These are phyloP conservation scores for Stentor coeruleus DNA, from an alignment of 73 alveolate species.

Conservation along the genomic window DNA sequence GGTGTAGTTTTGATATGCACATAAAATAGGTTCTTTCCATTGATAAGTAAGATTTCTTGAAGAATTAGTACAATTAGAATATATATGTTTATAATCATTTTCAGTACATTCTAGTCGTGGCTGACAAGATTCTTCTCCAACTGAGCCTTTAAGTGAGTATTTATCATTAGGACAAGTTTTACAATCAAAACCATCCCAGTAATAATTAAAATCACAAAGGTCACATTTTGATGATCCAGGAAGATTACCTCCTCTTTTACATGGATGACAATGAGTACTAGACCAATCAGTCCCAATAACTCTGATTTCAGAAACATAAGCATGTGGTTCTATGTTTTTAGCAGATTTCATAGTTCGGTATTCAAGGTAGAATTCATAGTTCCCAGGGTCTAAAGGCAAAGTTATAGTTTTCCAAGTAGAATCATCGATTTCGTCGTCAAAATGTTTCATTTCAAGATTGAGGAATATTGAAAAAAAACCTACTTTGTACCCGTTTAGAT, in stretches of 20 bases:
- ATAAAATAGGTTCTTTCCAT: not conserved
- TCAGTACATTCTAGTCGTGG: not conserved
- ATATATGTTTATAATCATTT: not conserved
- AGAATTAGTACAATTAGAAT: not conserved
- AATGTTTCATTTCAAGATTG: not conserved
- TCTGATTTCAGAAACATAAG: not conserved
- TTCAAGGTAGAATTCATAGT: not conserved
- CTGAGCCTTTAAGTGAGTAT: slow-evolving; percentile 10
- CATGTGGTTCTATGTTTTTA: not conserved
- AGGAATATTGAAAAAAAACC: not conserved
- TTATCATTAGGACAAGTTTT: not conserved
- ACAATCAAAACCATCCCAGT: not conserved
- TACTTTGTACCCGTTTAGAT: not conserved
- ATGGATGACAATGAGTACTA: not conserved
- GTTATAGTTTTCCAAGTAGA: not conserved
- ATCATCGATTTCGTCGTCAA: not conserved
- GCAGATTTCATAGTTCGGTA: not conserved
- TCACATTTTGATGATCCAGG: not conserved
- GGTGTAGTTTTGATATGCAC: not conserved
- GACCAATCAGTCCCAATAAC: not conserved
- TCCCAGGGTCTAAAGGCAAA: not conserved
- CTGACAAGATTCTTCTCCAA: not conserved
- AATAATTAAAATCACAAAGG: not conserved
- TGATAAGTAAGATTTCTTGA: not conserved
- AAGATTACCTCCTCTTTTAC: not conserved